Conservation (phyloP, 2,329 filamentous ascomycete species). For the Pseudogymnoascus sp. region DNA sequence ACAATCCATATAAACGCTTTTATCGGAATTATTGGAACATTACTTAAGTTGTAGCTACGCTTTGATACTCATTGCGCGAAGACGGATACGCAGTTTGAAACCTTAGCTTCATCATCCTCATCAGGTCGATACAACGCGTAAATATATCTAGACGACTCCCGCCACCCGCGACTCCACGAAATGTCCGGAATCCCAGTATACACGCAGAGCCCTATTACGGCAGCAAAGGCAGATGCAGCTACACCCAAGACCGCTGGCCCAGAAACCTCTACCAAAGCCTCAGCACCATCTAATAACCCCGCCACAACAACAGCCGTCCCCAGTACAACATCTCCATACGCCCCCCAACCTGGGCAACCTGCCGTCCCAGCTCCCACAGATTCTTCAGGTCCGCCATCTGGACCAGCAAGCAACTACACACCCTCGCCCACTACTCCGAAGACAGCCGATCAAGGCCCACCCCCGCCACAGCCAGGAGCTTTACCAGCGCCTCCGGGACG, state of each 20-base stretch:
- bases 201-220: conserved; percentile 49
- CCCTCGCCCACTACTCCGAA: conserved; percentile 36
- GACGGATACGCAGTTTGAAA: background rate
- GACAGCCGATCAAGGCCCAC: conserved; percentile 33
- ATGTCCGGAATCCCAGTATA: conserved; percentile 57
- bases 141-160: background rate
- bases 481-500: conserved; percentile 36
- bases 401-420: conserved; percentile 27
- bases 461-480: conserved; percentile 50
- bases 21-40: background rate
- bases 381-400: conserved; percentile 1
- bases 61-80: background rate
- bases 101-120: background rate
- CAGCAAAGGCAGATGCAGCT: conserved; percentile 42
- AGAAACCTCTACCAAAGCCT: conserved; percentile 18
- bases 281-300: conserved; percentile 14
- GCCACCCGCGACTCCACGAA: conserved; percentile 15
- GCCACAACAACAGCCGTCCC: conserved; percentile 26
- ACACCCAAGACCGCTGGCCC: conserved; percentile 38
- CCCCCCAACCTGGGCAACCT: conserved; percentile 42
- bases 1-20: background rate
- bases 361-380: conserved; percentile 33
- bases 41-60: background rate
- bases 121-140: background rate
- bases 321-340: conserved; percentile 23